These are phyloP conservation scores for Cladosporium halotolerans DNA, from an alignment of 2,329 filamentous ascomycete genomes.

Conservation along the genomic window DNA sequence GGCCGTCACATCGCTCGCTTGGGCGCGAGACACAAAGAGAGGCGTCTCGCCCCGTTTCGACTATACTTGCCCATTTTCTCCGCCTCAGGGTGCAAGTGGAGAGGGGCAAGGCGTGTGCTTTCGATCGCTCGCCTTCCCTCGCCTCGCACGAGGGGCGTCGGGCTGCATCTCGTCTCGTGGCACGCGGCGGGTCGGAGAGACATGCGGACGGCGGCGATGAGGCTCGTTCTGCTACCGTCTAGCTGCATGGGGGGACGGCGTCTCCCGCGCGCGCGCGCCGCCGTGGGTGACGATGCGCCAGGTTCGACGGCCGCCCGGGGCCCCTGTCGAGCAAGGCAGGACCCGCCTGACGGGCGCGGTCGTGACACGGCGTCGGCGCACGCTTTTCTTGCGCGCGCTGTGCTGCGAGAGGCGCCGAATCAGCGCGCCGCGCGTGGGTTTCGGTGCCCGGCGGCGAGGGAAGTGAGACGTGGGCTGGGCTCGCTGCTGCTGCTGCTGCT, in stretches of 20 bases:
- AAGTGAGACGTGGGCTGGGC: constrained; percentile 7
- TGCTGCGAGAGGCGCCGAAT: constrained; percentile 8
- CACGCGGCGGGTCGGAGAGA: constrained; percentile 6
- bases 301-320: background rate
- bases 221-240: constrained; percentile 4
- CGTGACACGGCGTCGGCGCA: constrained; percentile 8
- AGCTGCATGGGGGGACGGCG: background rate
- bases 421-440: background rate
- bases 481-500: background rate
- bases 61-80: background rate
- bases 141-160: constrained; percentile 1
- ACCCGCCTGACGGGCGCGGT: constrained; percentile 5
- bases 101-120: too few relatives aligned
- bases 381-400: constrained; percentile 4
- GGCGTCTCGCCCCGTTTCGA: background rate
- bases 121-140: background rate
- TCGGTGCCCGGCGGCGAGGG: background rate
- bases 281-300: too few relatives aligned
- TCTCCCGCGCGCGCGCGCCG: background rate
- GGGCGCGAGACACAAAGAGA: too few relatives aligned
- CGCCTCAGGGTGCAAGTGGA: background rate
- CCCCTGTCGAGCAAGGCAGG: constrained; percentile 4
- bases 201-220: background rate
- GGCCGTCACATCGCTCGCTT: too few relatives aligned
- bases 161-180: constrained; percentile 4